phyloP scores from a whole-genome alignment of 495 filamentous ascomycete species.

The Cryomyces antarcticus region DNA sequence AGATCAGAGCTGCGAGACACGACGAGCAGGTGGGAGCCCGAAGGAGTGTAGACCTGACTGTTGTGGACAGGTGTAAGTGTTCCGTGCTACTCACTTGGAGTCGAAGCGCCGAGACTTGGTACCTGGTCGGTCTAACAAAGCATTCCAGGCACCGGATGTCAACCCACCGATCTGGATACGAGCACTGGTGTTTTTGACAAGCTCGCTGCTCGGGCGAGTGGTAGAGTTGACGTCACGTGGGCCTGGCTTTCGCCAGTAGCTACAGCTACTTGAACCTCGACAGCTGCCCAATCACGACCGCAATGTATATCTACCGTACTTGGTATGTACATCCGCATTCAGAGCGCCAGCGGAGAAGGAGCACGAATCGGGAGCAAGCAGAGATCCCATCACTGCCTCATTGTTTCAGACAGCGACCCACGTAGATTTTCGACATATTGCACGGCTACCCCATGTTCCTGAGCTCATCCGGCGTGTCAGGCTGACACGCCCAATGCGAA shows the following conservation, averaged over 20 bases:
- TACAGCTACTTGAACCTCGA: too few relatives aligned
- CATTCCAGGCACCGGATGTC: slow-evolving; percentile 25
- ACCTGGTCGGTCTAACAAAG: too few relatives aligned
- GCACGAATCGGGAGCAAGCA: too few relatives aligned
- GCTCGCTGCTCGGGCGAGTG: slow-evolving; percentile 32
- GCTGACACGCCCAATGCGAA: not conserved
- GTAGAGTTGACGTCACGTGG: slow-evolving; percentile 45
- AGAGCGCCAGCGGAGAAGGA: too few relatives aligned
- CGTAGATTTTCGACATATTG: too few relatives aligned
- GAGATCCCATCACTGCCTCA: too few relatives aligned
- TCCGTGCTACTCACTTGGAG: slow-evolving; percentile 3
- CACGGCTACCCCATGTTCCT: not conserved
- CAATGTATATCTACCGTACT: too few relatives aligned
- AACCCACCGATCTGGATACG: slow-evolving; percentile 45
- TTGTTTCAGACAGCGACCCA: too few relatives aligned
- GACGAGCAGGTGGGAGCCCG: slow-evolving; percentile 20
- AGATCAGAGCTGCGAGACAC: slow-evolving; percentile 32
- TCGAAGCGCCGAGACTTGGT: too few relatives aligned
- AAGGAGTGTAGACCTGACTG: slow-evolving; percentile 38
- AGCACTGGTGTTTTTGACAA: slow-evolving; percentile 36
- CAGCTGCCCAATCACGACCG: too few relatives aligned
- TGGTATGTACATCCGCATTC: too few relatives aligned
- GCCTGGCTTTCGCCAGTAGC: slow-evolving; percentile 30
- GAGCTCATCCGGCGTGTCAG: not conserved
- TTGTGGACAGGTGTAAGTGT: slow-evolving; percentile 47